These are phyloP conservation scores for Vitis amurensis DNA, from an alignment of 164 flowering plant species.

Conservation along the genomic window DNA sequence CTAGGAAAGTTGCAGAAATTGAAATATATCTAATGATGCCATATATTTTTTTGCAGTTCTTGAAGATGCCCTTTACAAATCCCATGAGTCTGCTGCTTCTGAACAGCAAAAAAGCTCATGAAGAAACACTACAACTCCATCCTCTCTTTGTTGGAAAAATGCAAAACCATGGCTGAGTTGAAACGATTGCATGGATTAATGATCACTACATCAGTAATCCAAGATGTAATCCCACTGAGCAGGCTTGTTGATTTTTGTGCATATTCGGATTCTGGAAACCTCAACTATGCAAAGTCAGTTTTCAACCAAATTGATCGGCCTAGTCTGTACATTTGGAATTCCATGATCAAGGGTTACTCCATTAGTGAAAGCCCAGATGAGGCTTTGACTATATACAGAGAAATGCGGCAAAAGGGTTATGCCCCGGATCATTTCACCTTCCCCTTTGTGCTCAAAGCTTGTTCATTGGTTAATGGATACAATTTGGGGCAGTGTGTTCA, in stretches of 20 bases:
- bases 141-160: slow-evolving; percentile 11
- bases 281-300: slow-evolving; percentile 11
- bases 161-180: slow-evolving; percentile 19
- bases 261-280: slow-evolving; percentile 6
- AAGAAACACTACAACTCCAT: slow-evolving; percentile 12
- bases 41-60: too few species aligned
- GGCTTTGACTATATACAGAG: slow-evolving; percentile 13
- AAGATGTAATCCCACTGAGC: slow-evolving; percentile 15
- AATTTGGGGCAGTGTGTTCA: slow-evolving; percentile 7
- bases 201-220: slow-evolving; percentile 14
- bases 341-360: slow-evolving; percentile 24
- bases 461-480: slow-evolving; percentile 3
- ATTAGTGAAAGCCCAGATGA: slow-evolving; percentile 9
- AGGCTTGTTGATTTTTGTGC: slow-evolving; percentile 17
- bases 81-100: neutral
- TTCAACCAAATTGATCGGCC: slow-evolving; percentile 13
- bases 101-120: neutral
- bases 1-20: too few species aligned
- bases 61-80: neutral
- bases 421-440: slow-evolving; percentile 7
- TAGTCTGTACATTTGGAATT: slow-evolving; percentile 24
- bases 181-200: slow-evolving; percentile 18
- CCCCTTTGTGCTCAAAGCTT: slow-evolving; percentile 15
- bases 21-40: too few species aligned
- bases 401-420: slow-evolving; percentile 16